Base-by-base conservation (phyloP, 2,329 filamentous ascomycete genomes). In the Fusarium sororula region DNA sequence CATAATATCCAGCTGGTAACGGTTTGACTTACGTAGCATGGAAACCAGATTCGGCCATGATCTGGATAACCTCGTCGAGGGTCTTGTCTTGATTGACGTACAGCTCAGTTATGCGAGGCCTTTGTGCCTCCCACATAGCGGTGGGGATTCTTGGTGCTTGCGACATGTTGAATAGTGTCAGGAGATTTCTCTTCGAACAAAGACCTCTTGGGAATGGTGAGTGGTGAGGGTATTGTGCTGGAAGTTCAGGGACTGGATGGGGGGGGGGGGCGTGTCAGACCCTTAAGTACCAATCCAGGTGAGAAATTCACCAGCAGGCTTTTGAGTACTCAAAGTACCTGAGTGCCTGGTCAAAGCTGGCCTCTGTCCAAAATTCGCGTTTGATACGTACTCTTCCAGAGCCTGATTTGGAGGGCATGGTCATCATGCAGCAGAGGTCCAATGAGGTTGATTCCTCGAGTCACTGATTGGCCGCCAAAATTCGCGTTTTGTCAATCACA, bases 1-100 rank as follows among this genome's bases (percentile, higher is more conserved):
- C 5, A 0, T 15, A 2, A 6, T 4, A 14, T 0, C 0, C 1
- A 1, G 1, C 7, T 11, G 7, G 3, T 0, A 10, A 3, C 5
- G 0, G 2, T 10, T 3, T 2, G 5, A 28, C 57, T 24, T 32
- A 61, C 70, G 71, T 63, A 7, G 61, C 53, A 22, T 51, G 8
- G 11, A 73, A 73, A 0, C n/a, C 32, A 18, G 20, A 9, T n/a
- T 22, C 18, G 0, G n/a, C 13, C 66, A 73, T 73, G 17, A 24
- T 15, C 22, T 60, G 10, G 0, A 67, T 66, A 2, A 73, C 44
- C 2, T 73, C 61, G 1, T 63, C 50, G 18, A 73, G 58, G 2
- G 48, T 70, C 11, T 55, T 73, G 32, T 58, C 37, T 35, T 70
- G 54, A 2, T 39, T 13, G 13, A 73, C 20, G 5, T 61, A 73